Conservation (phyloP, 2,329 filamentous ascomycete genomes). For the Penicillium sumatraense region DNA sequence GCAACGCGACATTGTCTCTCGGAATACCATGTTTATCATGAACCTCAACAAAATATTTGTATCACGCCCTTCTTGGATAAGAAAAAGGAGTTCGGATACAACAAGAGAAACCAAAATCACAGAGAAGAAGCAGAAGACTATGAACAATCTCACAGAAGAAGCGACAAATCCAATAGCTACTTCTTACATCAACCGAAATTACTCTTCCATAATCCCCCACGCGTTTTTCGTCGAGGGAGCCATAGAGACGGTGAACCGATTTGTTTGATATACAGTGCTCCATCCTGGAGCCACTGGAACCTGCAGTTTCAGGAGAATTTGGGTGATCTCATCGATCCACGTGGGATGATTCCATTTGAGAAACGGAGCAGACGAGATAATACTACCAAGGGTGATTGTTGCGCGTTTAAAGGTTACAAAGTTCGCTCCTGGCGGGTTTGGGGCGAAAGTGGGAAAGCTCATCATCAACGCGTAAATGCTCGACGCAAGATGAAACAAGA, state of each 20-base stretch:
- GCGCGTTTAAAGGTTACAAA: constrained; percentile 16
- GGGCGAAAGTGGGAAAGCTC: constrained; percentile 16
- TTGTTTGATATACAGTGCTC: constrained; percentile 12
- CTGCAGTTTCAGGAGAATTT: constrained; percentile 14
- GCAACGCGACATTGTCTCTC: constrained; percentile 2
- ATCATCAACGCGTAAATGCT: constrained; percentile 15
- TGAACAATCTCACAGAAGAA: neutral
- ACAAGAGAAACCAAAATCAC: neutral
- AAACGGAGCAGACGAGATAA: constrained; percentile 15
- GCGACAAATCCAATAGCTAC: constrained; percentile 11
- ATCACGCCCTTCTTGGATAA: constrained; percentile 11
- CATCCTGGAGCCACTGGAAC: constrained; percentile 15
- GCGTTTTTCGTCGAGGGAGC: constrained; percentile 12
- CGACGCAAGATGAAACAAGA: constrained; percentile 4
- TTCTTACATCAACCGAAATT: constrained; percentile 15
- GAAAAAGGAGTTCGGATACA: constrained; percentile 10
- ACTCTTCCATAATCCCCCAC: constrained; percentile 11
- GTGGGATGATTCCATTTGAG: constrained; percentile 18
- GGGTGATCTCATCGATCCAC: constrained; percentile 12
- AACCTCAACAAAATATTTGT: constrained; percentile 5
- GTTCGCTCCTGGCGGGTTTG: constrained; percentile 19
- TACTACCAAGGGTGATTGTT: neutral
- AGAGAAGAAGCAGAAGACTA: neutral
- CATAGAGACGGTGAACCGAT: constrained; percentile 8
- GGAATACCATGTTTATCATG: constrained; percentile 17